Conservation (phyloP, 192 early-diverging fungal genomes). For the Gonapodya sp. region DNA sequence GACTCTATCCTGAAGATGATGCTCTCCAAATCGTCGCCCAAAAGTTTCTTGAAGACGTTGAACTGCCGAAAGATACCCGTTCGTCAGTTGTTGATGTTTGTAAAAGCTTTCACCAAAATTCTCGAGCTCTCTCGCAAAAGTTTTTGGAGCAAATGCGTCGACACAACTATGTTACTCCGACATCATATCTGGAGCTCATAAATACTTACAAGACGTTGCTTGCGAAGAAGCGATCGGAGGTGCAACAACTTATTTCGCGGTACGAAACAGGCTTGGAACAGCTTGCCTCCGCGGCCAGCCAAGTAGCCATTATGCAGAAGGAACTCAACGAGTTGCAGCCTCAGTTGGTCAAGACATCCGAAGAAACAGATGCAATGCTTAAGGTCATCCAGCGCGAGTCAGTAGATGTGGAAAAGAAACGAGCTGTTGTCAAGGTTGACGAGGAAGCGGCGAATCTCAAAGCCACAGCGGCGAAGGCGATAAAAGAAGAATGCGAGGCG, state of each 20-base stretch:
- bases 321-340: slow-evolving; percentile 47
- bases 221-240: slow-evolving; percentile 27
- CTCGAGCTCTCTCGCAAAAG: slow-evolving; percentile 31
- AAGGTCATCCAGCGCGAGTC: slow-evolving; percentile 46
- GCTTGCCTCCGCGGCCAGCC: slow-evolving; percentile 38
- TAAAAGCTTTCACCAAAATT: slow-evolving; percentile 47
- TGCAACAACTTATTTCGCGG: slow-evolving; percentile 34
- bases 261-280: slow-evolving; percentile 50
- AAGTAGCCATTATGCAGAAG: slow-evolving; percentile 48
- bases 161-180: slow-evolving; percentile 53
- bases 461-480: slow-evolving; percentile 39
- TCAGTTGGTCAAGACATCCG: slow-evolving; percentile 40
- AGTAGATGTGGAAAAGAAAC: slow-evolving; percentile 38
- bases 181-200: slow-evolving; percentile 50
- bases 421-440: slow-evolving; percentile 42
- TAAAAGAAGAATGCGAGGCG: slow-evolving; percentile 51
- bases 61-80: slow-evolving; percentile 33
- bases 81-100: slow-evolving; percentile 42
- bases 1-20: slow-evolving; percentile 22
- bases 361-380: slow-evolving; percentile 48
- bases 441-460: slow-evolving; percentile 47
- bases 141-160: slow-evolving; percentile 31
- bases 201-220: slow-evolving; percentile 42
- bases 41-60: slow-evolving; percentile 41
- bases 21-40: slow-evolving; percentile 44